Base-by-base conservation (phyloP, 2,329 filamentous ascomycete species). In the Emergomyces orientalis region DNA sequence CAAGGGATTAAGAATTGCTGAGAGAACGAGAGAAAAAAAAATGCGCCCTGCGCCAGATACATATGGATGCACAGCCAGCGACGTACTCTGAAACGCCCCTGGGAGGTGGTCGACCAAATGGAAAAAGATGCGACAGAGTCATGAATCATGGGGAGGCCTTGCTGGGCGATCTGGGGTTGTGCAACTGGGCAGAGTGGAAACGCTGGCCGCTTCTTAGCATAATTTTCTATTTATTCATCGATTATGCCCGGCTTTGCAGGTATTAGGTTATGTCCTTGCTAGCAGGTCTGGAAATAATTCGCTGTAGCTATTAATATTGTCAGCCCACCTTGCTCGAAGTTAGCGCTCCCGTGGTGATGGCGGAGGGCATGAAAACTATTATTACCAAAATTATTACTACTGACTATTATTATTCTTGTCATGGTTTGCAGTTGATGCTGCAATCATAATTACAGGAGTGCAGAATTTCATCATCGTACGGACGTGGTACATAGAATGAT, bases 11-110 rank as follows among this genome's bases (percentile, higher is more conserved):
- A 60, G 34, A 56, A 39, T 39, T 39, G 39, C 13, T 27, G 34
- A 2, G 14, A 39, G 59, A 45, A 51, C 17, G 25, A 56, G 25
- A 37, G 14, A 34, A 62, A 39, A 60, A 59, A 22, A 54, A 63
- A 59, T 34, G 62, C 63, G 59, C 49, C 59, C 62, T 60, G 63
- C 63, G 62, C 63, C 59, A 63, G 47, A 51, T 51, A 59, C 22
- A 55, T 55, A 56, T 61, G 47, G 41, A 39, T 57, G 37, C 59
- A 58, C 52, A 60, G 43, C 58, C 49, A 22, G 37, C 54, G 45
- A 41, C 58, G 41, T 34, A 65, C 59, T 59, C 57, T 58, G 57
- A 58, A 61, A 61, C 52, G 49, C 41, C 14, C 30, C 58, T 60
- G 43, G 58, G 56, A 41, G 37, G 27, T 59, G 41, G 30, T 45